These are phyloP conservation scores for Drechslera avenae DNA, from an alignment of 2,329 filamentous ascomycete genomes.

Conservation along the genomic window DNA sequence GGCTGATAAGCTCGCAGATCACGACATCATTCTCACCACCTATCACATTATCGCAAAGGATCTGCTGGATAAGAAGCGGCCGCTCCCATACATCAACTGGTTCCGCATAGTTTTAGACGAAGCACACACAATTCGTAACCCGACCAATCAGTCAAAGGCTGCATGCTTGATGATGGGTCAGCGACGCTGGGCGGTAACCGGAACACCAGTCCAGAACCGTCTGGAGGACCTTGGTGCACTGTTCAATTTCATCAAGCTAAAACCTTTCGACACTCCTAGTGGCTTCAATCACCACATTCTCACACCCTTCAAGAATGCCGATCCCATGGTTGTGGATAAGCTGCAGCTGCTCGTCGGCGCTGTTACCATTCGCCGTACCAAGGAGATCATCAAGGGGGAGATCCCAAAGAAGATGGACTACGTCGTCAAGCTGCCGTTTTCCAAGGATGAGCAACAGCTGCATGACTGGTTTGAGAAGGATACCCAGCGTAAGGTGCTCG, in stretches of 20 bases:
- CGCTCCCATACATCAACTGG: slow-evolving; percentile 82
- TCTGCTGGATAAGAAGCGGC: slow-evolving; percentile 63
- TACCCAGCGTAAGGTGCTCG: slow-evolving; percentile 77
- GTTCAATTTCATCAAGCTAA: slow-evolving; percentile 81
- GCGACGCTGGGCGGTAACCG: slow-evolving; percentile 94
- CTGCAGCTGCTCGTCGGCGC: slow-evolving; percentile 89
- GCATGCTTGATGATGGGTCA: slow-evolving; percentile 79
- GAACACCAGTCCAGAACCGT: slow-evolving; percentile 92
- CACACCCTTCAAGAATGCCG: slow-evolving; percentile 82
- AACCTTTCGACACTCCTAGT: slow-evolving; percentile 79
- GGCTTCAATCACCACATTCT: slow-evolving; percentile 82
- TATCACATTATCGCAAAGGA: slow-evolving; percentile 89
- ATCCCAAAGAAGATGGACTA: slow-evolving; percentile 72
- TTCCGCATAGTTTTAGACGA: slow-evolving; percentile 94
- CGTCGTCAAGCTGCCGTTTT: slow-evolving; percentile 76
- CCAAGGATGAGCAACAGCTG: slow-evolving; percentile 71
- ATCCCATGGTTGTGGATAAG: slow-evolving; percentile 81
- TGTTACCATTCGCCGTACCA: slow-evolving; percentile 88
- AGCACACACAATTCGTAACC: slow-evolving; percentile 91
- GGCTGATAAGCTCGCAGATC: slow-evolving; percentile 68
- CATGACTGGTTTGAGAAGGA: slow-evolving; percentile 86
- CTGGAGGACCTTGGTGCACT: slow-evolving; percentile 84
- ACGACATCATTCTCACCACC: slow-evolving; percentile 88
- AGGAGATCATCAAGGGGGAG: slow-evolving; percentile 73
- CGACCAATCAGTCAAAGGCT: slow-evolving; percentile 81